A percentile compares a stretch with the other conserved stretches of the same genome.
Conservation (phyloP, 2,329 filamentous ascomycete genomes). For the Tolypocladium endophyticum region DNA sequence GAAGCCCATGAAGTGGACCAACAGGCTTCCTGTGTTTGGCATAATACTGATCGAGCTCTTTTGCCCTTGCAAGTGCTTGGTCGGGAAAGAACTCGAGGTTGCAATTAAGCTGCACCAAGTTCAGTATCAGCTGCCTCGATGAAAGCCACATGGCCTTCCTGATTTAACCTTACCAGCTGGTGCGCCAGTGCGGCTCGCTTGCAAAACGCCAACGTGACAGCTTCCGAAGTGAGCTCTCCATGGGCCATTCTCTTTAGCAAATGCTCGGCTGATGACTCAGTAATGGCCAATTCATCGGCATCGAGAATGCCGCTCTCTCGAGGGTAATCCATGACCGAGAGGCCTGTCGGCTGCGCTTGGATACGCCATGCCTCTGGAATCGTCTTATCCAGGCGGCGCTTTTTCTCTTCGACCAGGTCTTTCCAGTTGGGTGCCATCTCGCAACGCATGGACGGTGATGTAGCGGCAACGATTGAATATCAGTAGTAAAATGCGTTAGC, state of each 20-base stretch:
- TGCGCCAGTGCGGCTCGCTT: conserved; percentile 40
- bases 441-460: too few species aligned
- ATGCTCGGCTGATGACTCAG: conserved; percentile 33
- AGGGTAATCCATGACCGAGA: conserved; percentile 3
- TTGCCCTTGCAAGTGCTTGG: conserved; percentile 31
- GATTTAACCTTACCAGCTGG: conserved; percentile 33
- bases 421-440: conserved; percentile 1
- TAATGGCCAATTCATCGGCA: conserved; percentile 40
- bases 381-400: conserved; percentile 3
- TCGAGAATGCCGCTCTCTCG: conserved; percentile 33
- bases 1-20: conserved; percentile 53
- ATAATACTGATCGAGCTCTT: conserved; percentile 35
- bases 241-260: conserved; percentile 21
- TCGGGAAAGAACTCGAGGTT: conserved; percentile 34
- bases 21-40: conserved; percentile 27
- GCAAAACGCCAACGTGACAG: conserved; percentile 30
- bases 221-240: conserved; percentile 19
- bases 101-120: neutral
- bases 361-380: conserved; percentile 6
- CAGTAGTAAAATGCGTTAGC: too few species aligned
- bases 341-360: neutral
- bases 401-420: conserved; percentile 4
- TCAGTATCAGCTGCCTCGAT: neutral
- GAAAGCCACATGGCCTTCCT: too few species aligned
- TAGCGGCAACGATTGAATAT: too few species aligned